Percentiles rank a stretch among this genome's conserved stretches.
These are phyloP conservation scores for Rhizopus arrhizus DNA, from an alignment of 371 early-diverging fungal species.

Conservation along the genomic window DNA sequence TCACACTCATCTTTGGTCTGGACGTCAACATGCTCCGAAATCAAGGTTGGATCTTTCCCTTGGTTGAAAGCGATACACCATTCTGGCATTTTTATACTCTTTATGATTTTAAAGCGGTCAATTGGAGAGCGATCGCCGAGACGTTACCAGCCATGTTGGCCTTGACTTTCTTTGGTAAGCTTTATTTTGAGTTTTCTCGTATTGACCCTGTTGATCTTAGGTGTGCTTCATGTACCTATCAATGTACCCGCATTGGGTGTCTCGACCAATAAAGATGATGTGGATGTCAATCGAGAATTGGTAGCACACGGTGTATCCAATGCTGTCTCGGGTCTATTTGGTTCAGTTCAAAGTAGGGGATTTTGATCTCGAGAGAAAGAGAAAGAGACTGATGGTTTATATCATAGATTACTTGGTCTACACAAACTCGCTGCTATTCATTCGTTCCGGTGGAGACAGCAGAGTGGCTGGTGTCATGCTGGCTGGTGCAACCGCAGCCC, in stretches of 20 bases:
- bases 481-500: constrained; percentile 70
- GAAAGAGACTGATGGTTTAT: background rate
- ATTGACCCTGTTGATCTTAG: constrained; percentile 18
- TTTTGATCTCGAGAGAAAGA: background rate
- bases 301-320: constrained; percentile 93
- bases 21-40: constrained; percentile 70
- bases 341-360: constrained; percentile 76
- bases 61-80: constrained; percentile 72
- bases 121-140: constrained; percentile 78
- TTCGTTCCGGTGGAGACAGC: constrained; percentile 89
- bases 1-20: constrained; percentile 62
- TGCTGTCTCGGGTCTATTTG: constrained; percentile 74
- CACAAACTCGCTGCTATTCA: constrained; percentile 89
- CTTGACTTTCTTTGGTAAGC: constrained; percentile 86
- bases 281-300: constrained; percentile 93
- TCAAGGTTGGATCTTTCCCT: constrained; percentile 84
- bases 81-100: constrained; percentile 89
- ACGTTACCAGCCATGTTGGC: constrained; percentile 91
- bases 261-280: constrained; percentile 80
- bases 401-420: constrained; percentile 81
- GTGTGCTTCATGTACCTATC: constrained; percentile 93
- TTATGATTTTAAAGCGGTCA: constrained; percentile 67
- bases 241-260: constrained; percentile 93
- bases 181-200: constrained; percentile 6
- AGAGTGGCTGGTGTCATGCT: constrained; percentile 86